Base-by-base conservation (phyloP, 306 rosid species). In the Rosa multiflora region DNA sequence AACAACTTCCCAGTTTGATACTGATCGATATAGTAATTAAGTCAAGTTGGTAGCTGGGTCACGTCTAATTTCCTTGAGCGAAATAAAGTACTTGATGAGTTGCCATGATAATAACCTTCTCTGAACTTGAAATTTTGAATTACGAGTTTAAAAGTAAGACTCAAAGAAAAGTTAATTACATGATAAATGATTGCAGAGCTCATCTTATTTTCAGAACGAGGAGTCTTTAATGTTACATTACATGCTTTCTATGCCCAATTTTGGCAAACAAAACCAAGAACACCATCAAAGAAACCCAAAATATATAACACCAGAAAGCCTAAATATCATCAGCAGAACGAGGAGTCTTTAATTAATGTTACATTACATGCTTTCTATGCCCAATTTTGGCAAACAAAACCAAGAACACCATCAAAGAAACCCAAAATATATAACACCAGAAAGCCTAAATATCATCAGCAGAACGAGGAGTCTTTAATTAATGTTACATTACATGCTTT, bases 191-290 rank as follows among this genome's bases (percentile, higher is more conserved):
- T 14, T 56, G 48, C 55, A 23, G 26, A 21, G 69, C 3, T 49
- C 46, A 48, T 72, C 44, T 74, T 58, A 74, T 74, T 74, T 52
- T 43, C 55, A 59, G 48, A 58, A 58, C 23, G 40, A 42, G 32
- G 66, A 58, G 39, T 64, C 42, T 64, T 32, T 14, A n/a, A 58
- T 23, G 32, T 21, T 3, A 13, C 43, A 32, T 74, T n/a, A 74
- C 78, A 74, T 4, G 43, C 43, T 58, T 58, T 6, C 4, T 42
- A 43, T 15, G 69, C 55, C 78, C 43, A 74, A 42, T 42, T 58
- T 23, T 15, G 70, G 55, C 56, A 23, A 26, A 59, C 52, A n/a
- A 56, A 55, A n/a, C 37, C n/a, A 5, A 55, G n/a, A 58, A 35
- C 9, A 64, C 5, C 53, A 75, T 42, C 17, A 75, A 58, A 53